Base-by-base conservation (phyloP, 192 early-diverging fungal genomes). In the Powellomyces hirtus region DNA sequence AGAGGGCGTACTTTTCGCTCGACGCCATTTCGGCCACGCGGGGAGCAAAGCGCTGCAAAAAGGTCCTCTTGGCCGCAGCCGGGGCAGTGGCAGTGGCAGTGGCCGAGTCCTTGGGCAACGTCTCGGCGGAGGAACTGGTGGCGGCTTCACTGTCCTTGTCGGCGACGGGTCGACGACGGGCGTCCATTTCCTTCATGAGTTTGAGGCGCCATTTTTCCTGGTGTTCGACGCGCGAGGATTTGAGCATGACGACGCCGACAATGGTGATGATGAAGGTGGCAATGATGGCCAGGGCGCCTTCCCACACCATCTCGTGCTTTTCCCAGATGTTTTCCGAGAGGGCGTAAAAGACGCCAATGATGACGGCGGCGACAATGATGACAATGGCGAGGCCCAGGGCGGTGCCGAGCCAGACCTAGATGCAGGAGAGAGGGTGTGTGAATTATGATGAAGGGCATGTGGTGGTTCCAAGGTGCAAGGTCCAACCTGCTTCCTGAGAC, bases 201-300 rank as follows among this genome's bases (percentile, higher is more conserved):
- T 81, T 81, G 1, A 59, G 20, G n/a, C 73, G 66, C 45, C 77
- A 14, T 22, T 50, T 61, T 24, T 75, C 62, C 7, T 84, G 67
- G 58, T 62, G 72, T n/a, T 75, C 69, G 36, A 77, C 62, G 16
- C 38, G 50, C 8, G 64, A 53, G 13, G 90, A 84, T 29, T 84
- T 77, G 34, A 95, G 66, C 83, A 97, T 92, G 29, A 89, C 88
- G 35, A 97, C 71, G 18, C 88, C 88, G 91, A 95, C 94, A 18
- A 79, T 51, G 0, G 90, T 89, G 56, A 95, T 89, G 77, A 95
- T 77, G 27, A 94, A 14, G 0, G 75, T 72, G 27, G 94, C 93
- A 52, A 98, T 81, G 40, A 94, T 76, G 8, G 80, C 81, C 59
- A 98, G 93, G 11, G 85, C 79, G 44, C 89, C 95, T 80, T 97